These are phyloP conservation scores for Balakata baccata DNA, from an alignment of 345 rosid genomes.

Conservation along the genomic window DNA sequence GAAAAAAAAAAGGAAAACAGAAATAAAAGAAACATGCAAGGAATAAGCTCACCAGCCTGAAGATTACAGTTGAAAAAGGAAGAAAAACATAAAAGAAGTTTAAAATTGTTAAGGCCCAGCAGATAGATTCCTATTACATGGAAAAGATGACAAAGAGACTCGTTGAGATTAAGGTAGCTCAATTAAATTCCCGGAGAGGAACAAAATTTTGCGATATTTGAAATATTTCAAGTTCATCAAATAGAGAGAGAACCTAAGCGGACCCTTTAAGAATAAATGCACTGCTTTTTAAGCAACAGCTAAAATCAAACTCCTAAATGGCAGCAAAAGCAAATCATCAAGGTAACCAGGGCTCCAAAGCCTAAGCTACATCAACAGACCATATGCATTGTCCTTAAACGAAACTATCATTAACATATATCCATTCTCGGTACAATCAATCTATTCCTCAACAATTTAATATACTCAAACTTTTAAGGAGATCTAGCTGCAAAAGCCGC, in stretches of 20 bases:
- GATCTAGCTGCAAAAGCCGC: neutral
- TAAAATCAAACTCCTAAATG: neutral
- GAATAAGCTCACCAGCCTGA: neutral
- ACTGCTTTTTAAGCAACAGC: neutral
- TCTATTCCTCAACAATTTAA: neutral
- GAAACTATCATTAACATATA: neutral
- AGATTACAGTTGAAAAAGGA: neutral
- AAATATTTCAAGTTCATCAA: neutral
- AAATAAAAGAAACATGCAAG: constrained; percentile 9
- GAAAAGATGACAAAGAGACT: neutral
- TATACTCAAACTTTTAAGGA: neutral
- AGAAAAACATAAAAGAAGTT: neutral
- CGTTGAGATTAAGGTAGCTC: neutral
- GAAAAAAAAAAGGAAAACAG: neutral
- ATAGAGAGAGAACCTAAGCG: neutral
- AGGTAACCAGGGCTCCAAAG: neutral
- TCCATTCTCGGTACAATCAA: neutral
- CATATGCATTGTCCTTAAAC: neutral
- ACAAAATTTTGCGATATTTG: neutral
- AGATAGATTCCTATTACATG: neutral
- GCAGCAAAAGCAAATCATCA: neutral
- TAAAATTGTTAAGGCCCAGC: neutral
- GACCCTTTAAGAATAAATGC: neutral
- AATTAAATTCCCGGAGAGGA: neutral
- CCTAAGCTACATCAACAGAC: neutral